Evolutionary conservation across 345 rosid species (phyloP), one percentile per base, ranked within the genome.

Genomic region (Trapa incisa): DNA sequence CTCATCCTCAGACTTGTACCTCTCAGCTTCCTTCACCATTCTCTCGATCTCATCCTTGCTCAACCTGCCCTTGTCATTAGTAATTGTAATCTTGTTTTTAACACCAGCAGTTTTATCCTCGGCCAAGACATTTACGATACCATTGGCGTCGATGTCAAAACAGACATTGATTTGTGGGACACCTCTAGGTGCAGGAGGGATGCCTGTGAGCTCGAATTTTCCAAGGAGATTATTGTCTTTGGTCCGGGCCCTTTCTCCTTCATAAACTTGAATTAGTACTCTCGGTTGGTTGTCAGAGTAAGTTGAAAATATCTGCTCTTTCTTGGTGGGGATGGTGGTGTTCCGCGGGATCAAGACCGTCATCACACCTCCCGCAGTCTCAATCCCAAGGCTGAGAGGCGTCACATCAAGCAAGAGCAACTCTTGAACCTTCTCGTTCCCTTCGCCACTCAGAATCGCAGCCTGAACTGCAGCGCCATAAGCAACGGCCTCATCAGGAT

Each of bases 1-100:
- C 69, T 75, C 77, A 60, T 79, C 82, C 58, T 79, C 71, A 1
- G 67, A 58, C 73, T 75, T 75, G 68, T 73, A 79, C 65, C 15
- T 73, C 73, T 75, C 77, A 7, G 75, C 82, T 66, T 79, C 79
- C 63, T 73, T 72, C 63, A 75, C 79, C 82, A 79, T 75, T 37
- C 65, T 70, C 65, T 79, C 79, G 1, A 75, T 75, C 5, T 79
- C 77, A 32, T 73, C 79, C 64, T 78, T 78, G 71, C 75, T 75
- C 66, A 75, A 61, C 45, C 82, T 57, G 16, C 76, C 79, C 65
- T 78, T 78, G 39, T 78, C 76, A 6, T 78, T 75, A 1, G 81
- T 78, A 38, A 78, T 75, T 5, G 72, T 78, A 61, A 78, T 78
- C 67, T 78, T 67, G 45, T 72, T 75, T 76, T 70, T 75, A 68